Evolutionary conservation across 768 basidiomycete genomes (phyloP), one percentile per base, ranked within the genome.

Genomic region (Flagelloscypha sp.): DNA sequence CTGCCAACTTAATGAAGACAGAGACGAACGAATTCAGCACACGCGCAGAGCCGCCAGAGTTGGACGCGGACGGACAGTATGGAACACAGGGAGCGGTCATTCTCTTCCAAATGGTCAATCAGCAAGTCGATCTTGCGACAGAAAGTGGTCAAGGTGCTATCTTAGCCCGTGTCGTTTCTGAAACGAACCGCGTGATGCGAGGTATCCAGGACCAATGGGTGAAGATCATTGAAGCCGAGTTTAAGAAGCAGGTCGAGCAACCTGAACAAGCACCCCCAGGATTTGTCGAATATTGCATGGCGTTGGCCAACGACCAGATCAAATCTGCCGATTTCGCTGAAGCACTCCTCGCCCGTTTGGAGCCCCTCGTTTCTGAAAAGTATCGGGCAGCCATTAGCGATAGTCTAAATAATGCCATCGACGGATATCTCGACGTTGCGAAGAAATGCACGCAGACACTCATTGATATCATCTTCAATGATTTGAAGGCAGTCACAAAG

Each of bases 81-180:
- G 86, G 86, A 13, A 84, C 81, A 41, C 86, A 95, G 53, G 86
- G 93, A 30, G 83, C 93, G 12, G 77, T 94, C 34, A 95, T 98
- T 49, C 68, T 99, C 42, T 98, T 97, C 71, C 87, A 95, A 60
- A 92, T 98, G 84, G 83, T 97, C 47, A 98, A 93, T 57, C 89
- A 94, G 58, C 94, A 97, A 57, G 73, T 90, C 39, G 94, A 98
- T 51, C 71, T 90, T 11, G 93, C 93, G 7, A 82, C 84, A 44
- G 95, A 98, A 56, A 98, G 92, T 47, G 87, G 88, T 5, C 95
- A 98, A 55, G 92, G 90, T 22, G 78, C 84, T 1, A 94, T 98
- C 42, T 74, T 99, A 22, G 79, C 90, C 12, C 79, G 84, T 7
- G 92, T 95, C 37, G 78, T 98, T 25, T 75, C 78, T 41, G 95